Evolutionary conservation across 768 basidiomycete genomes (phyloP).

Genomic region (Austroboletus eburneus): DNA sequence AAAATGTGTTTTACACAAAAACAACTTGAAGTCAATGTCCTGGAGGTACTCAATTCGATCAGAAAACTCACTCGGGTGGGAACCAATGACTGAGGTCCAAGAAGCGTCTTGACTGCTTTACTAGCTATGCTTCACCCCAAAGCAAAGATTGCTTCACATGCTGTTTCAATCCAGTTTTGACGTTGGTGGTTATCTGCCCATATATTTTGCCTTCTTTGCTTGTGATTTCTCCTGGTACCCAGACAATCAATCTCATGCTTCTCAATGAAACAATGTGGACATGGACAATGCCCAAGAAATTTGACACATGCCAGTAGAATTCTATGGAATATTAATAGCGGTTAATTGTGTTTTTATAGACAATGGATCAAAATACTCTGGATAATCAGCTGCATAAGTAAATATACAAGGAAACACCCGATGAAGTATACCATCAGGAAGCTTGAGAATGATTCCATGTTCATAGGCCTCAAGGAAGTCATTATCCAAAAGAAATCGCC

Average conservation of each 20-base stretch:
- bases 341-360: not conserved
- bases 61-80: not conserved
- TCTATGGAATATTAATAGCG: not conserved
- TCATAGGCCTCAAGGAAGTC: not conserved
- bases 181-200: not conserved
- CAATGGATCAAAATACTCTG: not conserved
- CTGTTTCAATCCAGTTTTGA: no score
- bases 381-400: constrained; percentile 2
- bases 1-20: constrained; percentile 39
- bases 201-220: not conserved
- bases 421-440: not conserved
- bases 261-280: not conserved
- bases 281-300: constrained; percentile 4
- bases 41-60: not conserved
- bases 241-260: not conserved
- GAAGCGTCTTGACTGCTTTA: not conserved
- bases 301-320: not conserved
- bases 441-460: not conserved
- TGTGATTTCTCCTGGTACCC: not conserved
- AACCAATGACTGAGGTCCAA: not conserved
- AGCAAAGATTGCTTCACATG: not conserved
- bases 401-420: not conserved
- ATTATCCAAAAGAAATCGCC: not conserved
- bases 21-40: no score
- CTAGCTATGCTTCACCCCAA: not conserved